Base-by-base conservation (phyloP, 2,329 filamentous ascomycete species). In the Amphichorda felina region DNA sequence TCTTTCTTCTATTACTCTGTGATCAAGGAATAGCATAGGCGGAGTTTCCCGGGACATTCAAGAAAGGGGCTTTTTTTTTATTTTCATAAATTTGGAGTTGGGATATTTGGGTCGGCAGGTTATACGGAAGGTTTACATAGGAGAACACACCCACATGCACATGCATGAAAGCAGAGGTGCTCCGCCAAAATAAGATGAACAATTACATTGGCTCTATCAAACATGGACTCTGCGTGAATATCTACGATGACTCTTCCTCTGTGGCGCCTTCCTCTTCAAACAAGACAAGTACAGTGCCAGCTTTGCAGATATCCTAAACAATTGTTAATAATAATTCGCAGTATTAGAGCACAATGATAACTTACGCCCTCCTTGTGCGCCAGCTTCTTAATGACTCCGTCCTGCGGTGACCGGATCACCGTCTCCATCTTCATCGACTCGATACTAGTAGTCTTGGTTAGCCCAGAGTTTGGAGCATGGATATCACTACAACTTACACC, bases 371-470 rank as follows among this genome's bases (percentile, higher is more conserved):
- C 72, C 50, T 78, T 75, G 51, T 87, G 82, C 27, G 81, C 79
- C 38, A 88, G 59, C 52, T 75, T 80, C 54, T 82, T 78, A 41
- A 88, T 71, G 1, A 76, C 63, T 6, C 82, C 82, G 39, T 75
- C 70, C 43, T 84, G 79, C 7, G 82, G 82, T 35, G 81, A 84
- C 40, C 82, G 70, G 46, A 88, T 87, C 2, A 87, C 79, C 2
- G 82, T 88, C 54, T 88, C 82, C 82, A 88, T 88, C 66, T 88
- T 88, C 82, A 88, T 88, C 39, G 82, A 87, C 59, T 88, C 82
- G 49, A 88, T 87, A 2, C 74, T 78, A 11, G 4, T 8, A 18
- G 22, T 15, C n/a, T n/a, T n/a, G n/a, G n/a, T n/a, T n/a, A n/a
- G n/a, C n/a, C n/a, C n/a, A n/a, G n/a, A n/a, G n/a, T n/a, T n/a